Conservation (phyloP, 1,284 basidiomycete genomes). For the Ceratobasidium sp. region DNA sequence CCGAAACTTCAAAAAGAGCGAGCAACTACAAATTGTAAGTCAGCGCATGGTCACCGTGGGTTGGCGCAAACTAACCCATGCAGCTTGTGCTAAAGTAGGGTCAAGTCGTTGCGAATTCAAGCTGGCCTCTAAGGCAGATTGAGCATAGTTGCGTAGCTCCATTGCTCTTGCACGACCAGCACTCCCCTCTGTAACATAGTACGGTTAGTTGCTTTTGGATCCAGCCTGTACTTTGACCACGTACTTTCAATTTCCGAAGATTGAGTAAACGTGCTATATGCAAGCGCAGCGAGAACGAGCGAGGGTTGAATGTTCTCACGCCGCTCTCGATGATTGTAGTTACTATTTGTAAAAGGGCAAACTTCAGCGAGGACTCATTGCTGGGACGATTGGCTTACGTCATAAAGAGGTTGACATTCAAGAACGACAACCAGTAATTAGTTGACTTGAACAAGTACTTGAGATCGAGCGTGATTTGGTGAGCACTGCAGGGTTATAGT, state of each 20-base stretch:
- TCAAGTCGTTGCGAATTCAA: slow-evolving; percentile 78
- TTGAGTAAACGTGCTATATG: slow-evolving; percentile 76
- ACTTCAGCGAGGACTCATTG: slow-evolving; percentile 33
- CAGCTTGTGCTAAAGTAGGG: slow-evolving; percentile 76
- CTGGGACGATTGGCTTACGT: slow-evolving; percentile 54
- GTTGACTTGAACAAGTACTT: slow-evolving; percentile 65
- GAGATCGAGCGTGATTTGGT: slow-evolving; percentile 70
- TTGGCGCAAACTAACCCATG: slow-evolving; percentile 69
- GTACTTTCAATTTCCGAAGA: slow-evolving; percentile 70
- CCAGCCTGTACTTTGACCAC: background rate
- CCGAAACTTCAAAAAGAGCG: slow-evolving; percentile 77
- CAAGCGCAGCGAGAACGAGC: slow-evolving; percentile 73
- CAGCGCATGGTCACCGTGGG: slow-evolving; percentile 44
- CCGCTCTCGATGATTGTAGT: slow-evolving; percentile 69
- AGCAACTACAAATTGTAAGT: slow-evolving; percentile 65
- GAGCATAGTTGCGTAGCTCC: slow-evolving; percentile 73
- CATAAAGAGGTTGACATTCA: slow-evolving; percentile 41
- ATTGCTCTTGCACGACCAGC: slow-evolving; percentile 63
- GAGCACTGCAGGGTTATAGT: slow-evolving; percentile 60
- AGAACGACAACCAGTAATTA: slow-evolving; percentile 44
- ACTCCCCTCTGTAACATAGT: slow-evolving; percentile 52
- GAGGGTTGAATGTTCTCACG: slow-evolving; percentile 73
- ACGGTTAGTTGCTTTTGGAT: background rate
- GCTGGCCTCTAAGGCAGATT: slow-evolving; percentile 78
- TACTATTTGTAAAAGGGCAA: slow-evolving; percentile 61